phyloP scores from a whole-genome alignment of 2,329 filamentous ascomycete genomes.

The Elsinoe arachidis region DNA sequence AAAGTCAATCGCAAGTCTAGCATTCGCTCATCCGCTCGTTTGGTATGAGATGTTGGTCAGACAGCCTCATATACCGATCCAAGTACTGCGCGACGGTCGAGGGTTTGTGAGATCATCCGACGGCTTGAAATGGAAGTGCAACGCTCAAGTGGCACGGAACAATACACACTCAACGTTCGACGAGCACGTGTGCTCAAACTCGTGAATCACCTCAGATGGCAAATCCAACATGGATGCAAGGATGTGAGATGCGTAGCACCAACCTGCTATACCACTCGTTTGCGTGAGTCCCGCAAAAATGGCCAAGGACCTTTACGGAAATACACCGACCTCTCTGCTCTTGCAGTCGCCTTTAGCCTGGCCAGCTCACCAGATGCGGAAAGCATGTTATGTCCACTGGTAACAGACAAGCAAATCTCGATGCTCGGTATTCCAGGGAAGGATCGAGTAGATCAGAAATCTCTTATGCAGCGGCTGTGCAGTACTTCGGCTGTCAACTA shows the following conservation, averaged over 20 bases:
- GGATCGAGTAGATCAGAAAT: constrained; percentile 42
- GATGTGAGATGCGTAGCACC: constrained; percentile 57
- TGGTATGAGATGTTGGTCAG: background rate
- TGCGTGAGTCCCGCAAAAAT: constrained; percentile 47
- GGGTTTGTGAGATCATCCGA: background rate
- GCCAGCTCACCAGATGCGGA: constrained; percentile 68
- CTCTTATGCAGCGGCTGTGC: constrained; percentile 50
- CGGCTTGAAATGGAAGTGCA: background rate
- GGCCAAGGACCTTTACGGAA: constrained; percentile 60
- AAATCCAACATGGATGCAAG: constrained; percentile 70
- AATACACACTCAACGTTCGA: background rate
- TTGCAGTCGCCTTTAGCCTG: constrained; percentile 67
- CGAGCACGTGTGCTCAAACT: background rate
- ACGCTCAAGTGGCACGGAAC: background rate
- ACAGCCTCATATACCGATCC: background rate
- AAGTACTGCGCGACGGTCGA: background rate
- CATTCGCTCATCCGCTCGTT: background rate
- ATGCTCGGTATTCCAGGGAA: background rate
- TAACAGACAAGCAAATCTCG: constrained; percentile 19
- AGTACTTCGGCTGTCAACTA: constrained; percentile 18
- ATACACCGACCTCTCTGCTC: constrained; percentile 71
- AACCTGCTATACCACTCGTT: constrained; percentile 63
- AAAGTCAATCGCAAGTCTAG: background rate
- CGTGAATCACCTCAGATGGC: constrained; percentile 27
- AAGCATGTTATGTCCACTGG: constrained; percentile 52